These are phyloP conservation scores for Globisporangium radiosum DNA, from an alignment of 352 stramenopile genomes.

Conservation along the genomic window DNA sequence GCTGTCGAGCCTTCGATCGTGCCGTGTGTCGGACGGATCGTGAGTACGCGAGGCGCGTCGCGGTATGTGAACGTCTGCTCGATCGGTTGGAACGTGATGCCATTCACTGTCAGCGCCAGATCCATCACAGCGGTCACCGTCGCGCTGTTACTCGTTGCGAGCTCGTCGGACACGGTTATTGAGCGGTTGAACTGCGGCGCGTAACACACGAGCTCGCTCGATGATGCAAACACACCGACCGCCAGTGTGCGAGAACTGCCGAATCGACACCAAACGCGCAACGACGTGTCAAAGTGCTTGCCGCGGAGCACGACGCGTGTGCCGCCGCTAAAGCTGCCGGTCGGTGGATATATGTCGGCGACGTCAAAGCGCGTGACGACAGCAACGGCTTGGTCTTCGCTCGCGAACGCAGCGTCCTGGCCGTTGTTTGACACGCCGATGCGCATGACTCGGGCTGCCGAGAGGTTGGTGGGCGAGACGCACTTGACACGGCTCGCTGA, in stretches of 20 bases:
- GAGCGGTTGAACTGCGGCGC: conserved; percentile 17
- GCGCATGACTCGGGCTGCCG: conserved; percentile 15
- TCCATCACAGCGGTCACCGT: conserved; percentile 6
- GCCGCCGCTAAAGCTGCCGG: conserved; percentile 36
- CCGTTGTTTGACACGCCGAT: conserved; percentile 52
- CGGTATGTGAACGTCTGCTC: conserved; percentile 48
- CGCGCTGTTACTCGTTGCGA: neutral
- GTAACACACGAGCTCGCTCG: conserved; percentile 30
- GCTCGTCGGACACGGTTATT: neutral
- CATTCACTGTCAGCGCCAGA: conserved; percentile 66
- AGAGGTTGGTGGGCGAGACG: conserved; percentile 17
- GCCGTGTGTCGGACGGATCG: conserved; percentile 40
- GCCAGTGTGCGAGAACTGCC: conserved; percentile 25
- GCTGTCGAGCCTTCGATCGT: conserved; percentile 43
- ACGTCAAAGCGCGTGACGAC: conserved; percentile 40
- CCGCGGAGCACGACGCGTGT: conserved; percentile 49
- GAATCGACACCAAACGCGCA: conserved; percentile 61
- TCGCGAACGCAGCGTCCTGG: conserved; percentile 25
- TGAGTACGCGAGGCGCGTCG: conserved; percentile 27
- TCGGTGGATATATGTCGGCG: conserved; percentile 32
- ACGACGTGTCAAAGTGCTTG: conserved; percentile 33
- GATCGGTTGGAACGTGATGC: conserved; percentile 53
- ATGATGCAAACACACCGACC: conserved; percentile 17
- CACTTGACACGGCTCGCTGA: conserved; percentile 48
- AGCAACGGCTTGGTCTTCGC: conserved; percentile 8